Conservation (phyloP, 805 yeast genomes). For the Kodamaea leandrae region DNA sequence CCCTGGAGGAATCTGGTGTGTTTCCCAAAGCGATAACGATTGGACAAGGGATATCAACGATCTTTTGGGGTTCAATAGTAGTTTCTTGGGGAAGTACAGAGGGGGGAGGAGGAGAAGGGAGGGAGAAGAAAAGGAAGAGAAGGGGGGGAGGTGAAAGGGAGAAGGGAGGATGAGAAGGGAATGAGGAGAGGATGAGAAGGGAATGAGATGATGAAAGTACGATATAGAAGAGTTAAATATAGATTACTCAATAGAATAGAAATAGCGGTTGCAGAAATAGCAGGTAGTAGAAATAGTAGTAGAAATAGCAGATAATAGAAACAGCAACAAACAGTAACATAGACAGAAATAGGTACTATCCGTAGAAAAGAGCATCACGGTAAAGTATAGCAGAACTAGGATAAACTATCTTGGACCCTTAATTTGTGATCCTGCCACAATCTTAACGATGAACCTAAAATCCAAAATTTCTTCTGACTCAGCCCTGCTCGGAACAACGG, state of each 20-base stretch:
- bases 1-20: conserved; percentile 73
- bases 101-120: not conserved
- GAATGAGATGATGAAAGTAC: not conserved
- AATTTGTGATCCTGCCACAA: no score
- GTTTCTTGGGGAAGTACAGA: conserved; percentile 52
- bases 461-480: no score
- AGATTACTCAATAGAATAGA: no score
- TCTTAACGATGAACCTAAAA: no score
- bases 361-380: no score
- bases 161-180: not conserved
- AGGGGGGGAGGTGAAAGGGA: not conserved
- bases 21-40: conserved; percentile 77
- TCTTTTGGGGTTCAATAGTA: conserved; percentile 81
- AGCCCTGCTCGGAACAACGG: no score
- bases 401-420: no score
- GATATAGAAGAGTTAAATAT: not conserved
- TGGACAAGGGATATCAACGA: conserved; percentile 92
- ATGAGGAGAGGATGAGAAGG: not conserved
- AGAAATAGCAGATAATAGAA: no score
- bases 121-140: not conserved
- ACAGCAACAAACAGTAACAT: not conserved
- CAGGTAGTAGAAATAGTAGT: no score
- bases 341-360: no score
- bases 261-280: no score
- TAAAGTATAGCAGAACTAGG: no score